Conservation (phyloP, 352 stramenopile species). For the Globisporangium lucens region DNA sequence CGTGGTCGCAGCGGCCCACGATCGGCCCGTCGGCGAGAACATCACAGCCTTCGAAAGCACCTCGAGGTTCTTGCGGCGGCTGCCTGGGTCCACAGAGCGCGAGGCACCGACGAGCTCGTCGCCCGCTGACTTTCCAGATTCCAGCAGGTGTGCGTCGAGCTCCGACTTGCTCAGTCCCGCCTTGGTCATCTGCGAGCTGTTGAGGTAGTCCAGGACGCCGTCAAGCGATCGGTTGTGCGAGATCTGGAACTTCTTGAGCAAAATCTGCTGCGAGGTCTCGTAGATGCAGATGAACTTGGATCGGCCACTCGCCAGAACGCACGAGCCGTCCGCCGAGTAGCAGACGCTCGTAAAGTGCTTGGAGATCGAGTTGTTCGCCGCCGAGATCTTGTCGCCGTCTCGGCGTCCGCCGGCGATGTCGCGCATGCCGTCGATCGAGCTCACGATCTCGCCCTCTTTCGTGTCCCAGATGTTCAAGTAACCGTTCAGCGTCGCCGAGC, state of each 20-base stretch:
- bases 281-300: constrained; percentile 99
- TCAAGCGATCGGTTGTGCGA: constrained; percentile 97
- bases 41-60: constrained; percentile 90
- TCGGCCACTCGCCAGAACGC: constrained; percentile 95
- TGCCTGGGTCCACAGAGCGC: constrained; percentile 92
- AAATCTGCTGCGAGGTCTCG: constrained; percentile 90
- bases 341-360: constrained; percentile 99
- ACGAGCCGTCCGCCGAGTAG: constrained; percentile 98
- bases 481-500: constrained; percentile 94
- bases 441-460: constrained; percentile 93
- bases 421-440: constrained; percentile 94
- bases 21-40: constrained; percentile 96
- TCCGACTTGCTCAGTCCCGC: constrained; percentile 66
- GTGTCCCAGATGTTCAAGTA: constrained; percentile 97
- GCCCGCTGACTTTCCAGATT: constrained; percentile 25
- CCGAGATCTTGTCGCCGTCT: constrained; percentile 76
- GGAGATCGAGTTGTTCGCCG: constrained; percentile 88
- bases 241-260: constrained; percentile 99
- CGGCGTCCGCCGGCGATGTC: constrained; percentile 95
- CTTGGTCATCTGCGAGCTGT: constrained; percentile 86
- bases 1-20: constrained; percentile 96
- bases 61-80: constrained; percentile 80
- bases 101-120: constrained; percentile 74
- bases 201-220: constrained; percentile 96
- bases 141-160: constrained; percentile 65